Evolutionary conservation across 441 rosid species (phyloP).

Genomic region (Corymbia citriodora): DNA sequence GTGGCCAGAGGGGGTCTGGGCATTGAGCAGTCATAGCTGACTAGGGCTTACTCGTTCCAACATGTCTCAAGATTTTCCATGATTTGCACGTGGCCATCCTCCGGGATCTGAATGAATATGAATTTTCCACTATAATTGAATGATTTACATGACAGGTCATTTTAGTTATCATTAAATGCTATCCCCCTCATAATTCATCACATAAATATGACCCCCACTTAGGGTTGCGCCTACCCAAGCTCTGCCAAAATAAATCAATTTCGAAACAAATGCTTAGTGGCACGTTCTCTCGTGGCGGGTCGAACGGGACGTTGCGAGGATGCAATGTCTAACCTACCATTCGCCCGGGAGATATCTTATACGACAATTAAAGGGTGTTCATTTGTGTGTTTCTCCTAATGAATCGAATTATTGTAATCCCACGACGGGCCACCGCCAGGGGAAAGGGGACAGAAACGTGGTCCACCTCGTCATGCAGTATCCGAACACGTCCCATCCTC

Average conservation of each 20-base stretch:
- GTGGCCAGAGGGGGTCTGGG: background rate
- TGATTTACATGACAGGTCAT: accelerated
- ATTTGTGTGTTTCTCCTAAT: background rate
- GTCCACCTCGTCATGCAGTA: background rate
- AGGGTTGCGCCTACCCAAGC: background rate
- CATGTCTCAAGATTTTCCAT: background rate
- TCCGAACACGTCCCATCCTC: background rate
- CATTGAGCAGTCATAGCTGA: background rate
- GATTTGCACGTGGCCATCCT: background rate
- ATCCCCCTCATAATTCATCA: background rate
- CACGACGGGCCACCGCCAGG: background rate
- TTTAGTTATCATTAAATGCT: background rate
- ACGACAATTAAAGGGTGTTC: background rate
- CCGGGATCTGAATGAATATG: background rate
- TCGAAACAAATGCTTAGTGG: background rate
- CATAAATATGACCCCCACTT: background rate
- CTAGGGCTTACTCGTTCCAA: background rate
- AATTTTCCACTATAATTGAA: background rate
- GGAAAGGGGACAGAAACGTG: background rate
- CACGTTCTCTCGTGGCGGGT: background rate
- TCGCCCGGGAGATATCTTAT: background rate
- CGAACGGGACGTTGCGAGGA: background rate
- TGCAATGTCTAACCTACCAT: background rate
- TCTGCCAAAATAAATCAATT: background rate
- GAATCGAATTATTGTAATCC: background rate